A percentile compares a stretch with the other conserved stretches of the same genome.
Evolutionary conservation across 75 land plant species (phyloP).

Genomic region (Azolla pinnata): DNA sequence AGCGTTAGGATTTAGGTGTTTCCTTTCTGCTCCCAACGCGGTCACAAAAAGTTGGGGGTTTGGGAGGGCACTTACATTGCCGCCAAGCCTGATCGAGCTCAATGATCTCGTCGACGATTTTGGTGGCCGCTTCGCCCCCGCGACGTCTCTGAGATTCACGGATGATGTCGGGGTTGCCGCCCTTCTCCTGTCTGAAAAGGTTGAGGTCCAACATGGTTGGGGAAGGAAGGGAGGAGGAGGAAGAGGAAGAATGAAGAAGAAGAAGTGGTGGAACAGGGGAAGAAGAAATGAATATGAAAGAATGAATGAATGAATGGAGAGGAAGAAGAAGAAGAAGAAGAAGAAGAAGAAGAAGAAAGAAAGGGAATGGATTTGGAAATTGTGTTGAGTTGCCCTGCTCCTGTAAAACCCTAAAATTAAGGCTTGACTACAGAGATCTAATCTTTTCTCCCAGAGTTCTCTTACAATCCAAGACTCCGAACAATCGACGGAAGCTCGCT

Average conservation of each 20-base stretch:
- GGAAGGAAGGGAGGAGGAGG: not conserved
- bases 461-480: no score
- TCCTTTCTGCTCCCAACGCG: not conserved
- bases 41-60: not conserved
- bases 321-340: not conserved
- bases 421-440: not conserved
- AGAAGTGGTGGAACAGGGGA: not conserved
- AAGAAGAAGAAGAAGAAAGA: not conserved
- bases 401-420: not conserved
- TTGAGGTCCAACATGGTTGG: slow-evolving; percentile 68
- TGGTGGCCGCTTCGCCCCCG: slow-evolving; percentile 41
- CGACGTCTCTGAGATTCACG: slow-evolving; percentile 82
- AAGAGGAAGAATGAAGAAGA: not conserved
- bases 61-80: slow-evolving; percentile 28
- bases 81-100: slow-evolving; percentile 69
- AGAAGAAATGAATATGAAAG: not conserved
- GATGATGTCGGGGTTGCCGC: slow-evolving; percentile 62
- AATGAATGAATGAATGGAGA: not conserved
- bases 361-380: not conserved
- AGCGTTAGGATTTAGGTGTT: not conserved
- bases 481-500: no score
- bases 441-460: no score
- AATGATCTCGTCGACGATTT: slow-evolving; percentile 73
- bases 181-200: slow-evolving; percentile 72
- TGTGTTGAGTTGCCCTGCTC: not conserved